Conservation (phyloP, 2,329 filamentous ascomycete species). For the Coniochaeta sp. region DNA sequence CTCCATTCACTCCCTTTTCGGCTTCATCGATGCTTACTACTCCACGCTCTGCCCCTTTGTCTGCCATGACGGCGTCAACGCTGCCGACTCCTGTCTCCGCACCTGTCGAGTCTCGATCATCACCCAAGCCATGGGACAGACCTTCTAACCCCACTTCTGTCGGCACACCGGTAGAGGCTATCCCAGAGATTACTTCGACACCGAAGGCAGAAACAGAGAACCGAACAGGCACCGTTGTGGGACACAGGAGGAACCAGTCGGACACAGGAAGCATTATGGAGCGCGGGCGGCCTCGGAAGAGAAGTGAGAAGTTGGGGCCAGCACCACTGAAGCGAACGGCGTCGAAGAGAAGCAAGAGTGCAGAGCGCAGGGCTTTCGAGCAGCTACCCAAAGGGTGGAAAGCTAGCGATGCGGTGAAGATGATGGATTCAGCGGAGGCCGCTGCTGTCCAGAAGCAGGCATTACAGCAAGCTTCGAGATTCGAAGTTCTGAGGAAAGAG, state of each 20-base stretch:
- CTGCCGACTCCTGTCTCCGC: constrained; percentile 44
- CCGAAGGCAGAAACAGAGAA: constrained; percentile 24
- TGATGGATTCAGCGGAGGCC: constrained; percentile 42
- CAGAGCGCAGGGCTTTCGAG: constrained; percentile 53
- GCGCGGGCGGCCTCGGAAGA: constrained; percentile 52
- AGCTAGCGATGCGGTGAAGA: constrained; percentile 42
- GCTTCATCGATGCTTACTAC: constrained; percentile 32
- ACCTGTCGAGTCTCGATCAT: constrained; percentile 33
- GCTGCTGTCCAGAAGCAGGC: constrained; percentile 51
- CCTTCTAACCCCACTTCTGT: constrained; percentile 16
- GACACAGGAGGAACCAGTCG: constrained; percentile 47
- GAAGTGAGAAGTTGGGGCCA: constrained; percentile 32
- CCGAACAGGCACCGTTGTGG: constrained; percentile 14
- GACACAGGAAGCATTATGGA: constrained; percentile 55
- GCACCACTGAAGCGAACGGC: constrained; percentile 28
- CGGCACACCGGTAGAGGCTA: constrained; percentile 20
- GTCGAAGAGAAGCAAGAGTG: constrained; percentile 38
- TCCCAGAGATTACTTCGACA: constrained; percentile 17
- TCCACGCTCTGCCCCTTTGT: constrained; percentile 34
- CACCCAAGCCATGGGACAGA: constrained; percentile 38
- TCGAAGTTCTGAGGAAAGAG: constrained; percentile 55
- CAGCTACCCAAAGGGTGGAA: constrained; percentile 52
- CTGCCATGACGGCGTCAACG: constrained; percentile 28
- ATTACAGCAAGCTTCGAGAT: constrained; percentile 53
- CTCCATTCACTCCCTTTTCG: constrained; percentile 38